Conservation (phyloP, 768 basidiomycete genomes). For the Polyporus arcularius region DNA sequence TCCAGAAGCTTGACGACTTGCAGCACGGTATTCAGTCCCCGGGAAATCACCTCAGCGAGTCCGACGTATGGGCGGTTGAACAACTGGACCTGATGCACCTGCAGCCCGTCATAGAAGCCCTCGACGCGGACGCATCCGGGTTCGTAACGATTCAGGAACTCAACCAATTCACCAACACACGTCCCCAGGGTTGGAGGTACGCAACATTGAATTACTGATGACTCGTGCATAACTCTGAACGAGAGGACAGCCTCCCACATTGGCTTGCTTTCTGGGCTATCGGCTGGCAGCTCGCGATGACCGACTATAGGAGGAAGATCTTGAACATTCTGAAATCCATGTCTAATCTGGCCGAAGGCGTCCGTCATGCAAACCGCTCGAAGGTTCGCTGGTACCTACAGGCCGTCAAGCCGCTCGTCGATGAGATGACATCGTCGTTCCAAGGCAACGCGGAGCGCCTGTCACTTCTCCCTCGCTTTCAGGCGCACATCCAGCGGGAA, state of each 20-base stretch:
- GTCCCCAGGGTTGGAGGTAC: slow-evolving; percentile 36
- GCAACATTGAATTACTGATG: background rate
- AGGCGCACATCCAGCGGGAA: slow-evolving; percentile 24
- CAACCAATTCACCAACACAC: slow-evolving; percentile 31
- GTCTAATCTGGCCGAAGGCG: background rate
- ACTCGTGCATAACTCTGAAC: too few relatives aligned
- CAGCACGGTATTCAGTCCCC: background rate
- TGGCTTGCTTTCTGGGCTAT: slow-evolving; percentile 38
- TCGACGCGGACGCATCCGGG: slow-evolving; percentile 41
- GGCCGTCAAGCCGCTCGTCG: too few relatives aligned
- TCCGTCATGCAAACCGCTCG: background rate
- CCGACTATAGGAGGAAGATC: slow-evolving; percentile 18
- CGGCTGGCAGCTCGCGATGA: slow-evolving; percentile 27
- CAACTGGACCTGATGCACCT: slow-evolving; percentile 34
- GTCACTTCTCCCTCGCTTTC: slow-evolving; percentile 24
- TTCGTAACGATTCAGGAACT: slow-evolving; percentile 36
- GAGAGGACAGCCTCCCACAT: slow-evolving; percentile 24
- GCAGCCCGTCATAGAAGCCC: slow-evolving; percentile 36
- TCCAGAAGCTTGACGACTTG: slow-evolving; percentile 20
- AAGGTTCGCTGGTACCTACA: too few relatives aligned
- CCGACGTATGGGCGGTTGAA: slow-evolving; percentile 35
- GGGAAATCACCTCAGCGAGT: background rate
- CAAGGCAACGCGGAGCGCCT: background rate
- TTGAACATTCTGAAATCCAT: background rate
- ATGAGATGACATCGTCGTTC: background rate